phyloP scores from a whole-genome alignment of 495 filamentous ascomycete genomes.

The Hyphodiscus hymeniophilus region DNA sequence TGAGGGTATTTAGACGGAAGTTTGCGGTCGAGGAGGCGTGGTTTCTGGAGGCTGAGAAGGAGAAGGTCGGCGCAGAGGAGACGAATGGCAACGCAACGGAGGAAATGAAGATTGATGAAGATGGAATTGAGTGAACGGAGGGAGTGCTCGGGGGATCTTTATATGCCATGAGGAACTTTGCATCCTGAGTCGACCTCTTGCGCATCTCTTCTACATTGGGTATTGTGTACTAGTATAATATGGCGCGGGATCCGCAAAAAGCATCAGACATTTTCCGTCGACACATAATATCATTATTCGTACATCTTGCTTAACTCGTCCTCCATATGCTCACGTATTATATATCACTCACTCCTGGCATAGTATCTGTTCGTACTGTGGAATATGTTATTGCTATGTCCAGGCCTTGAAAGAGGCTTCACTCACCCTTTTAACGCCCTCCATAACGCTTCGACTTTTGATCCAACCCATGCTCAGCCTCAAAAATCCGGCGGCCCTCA shows the following conservation, averaged over 20 bases:
- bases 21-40: conserved; percentile 75
- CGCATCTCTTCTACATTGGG: not conserved
- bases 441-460: not conserved
- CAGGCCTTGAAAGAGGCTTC: not conserved
- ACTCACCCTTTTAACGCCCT: not conserved
- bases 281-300: not conserved
- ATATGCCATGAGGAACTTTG: not conserved
- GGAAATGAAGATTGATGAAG: conserved; percentile 2
- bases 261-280: too few species aligned
- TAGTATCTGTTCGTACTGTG: not conserved
- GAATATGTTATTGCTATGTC: not conserved
- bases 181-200: not conserved
- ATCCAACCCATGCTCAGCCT: too few species aligned
- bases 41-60: conserved; percentile 32
- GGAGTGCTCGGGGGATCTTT: not conserved
- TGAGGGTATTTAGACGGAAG: conserved; percentile 74
- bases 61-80: conserved; percentile 11
- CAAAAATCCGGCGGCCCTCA: too few species aligned
- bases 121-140: conserved; percentile 1
- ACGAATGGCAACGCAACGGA: not conserved
- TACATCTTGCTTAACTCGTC: not conserved
- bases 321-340: not conserved
- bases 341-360: too few species aligned
- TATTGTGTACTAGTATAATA: not conserved
- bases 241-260: not conserved